Conservation (phyloP, 148 eudicot genomes). For the Rhododendron ovatum region DNA sequence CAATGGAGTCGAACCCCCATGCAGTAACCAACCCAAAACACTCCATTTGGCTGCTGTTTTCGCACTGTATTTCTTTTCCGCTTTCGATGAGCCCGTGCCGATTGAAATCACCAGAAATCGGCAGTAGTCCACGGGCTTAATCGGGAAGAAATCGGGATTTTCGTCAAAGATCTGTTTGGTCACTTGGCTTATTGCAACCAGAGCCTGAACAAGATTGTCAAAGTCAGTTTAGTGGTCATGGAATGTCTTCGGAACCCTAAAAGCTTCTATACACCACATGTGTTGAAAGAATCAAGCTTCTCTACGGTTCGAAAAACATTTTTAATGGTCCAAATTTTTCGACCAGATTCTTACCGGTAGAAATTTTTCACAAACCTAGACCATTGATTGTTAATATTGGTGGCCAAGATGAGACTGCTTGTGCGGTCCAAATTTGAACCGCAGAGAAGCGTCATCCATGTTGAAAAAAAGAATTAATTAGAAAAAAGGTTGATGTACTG, state of each 20-base stretch:
- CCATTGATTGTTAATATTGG: too few species aligned
- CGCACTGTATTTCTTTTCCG: not conserved
- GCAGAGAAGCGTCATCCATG: not conserved
- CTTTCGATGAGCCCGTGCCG: slow-evolving; percentile 16
- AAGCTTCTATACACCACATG: too few species aligned
- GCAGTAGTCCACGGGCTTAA: slow-evolving; percentile 9
- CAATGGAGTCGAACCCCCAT: slow-evolving; percentile 8
- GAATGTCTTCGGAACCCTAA: too few species aligned
- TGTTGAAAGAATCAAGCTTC: too few species aligned
- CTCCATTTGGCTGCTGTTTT: slow-evolving; percentile 20
- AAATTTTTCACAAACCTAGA: too few species aligned
- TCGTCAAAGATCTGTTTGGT: not conserved
- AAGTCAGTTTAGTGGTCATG: not conserved
- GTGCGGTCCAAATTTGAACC: too few species aligned
- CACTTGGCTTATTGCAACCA: slow-evolving; percentile 14
- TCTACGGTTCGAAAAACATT: too few species aligned
- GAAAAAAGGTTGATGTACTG: not conserved
- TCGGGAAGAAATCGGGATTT: slow-evolving; percentile 13
- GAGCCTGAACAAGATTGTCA: not conserved
- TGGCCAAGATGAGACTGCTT: too few species aligned
- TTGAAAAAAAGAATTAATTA: not conserved
- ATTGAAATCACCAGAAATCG: slow-evolving; percentile 15
- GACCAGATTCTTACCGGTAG: too few species aligned
- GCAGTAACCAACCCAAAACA: slow-evolving; percentile 12
- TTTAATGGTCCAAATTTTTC: too few species aligned